These are phyloP conservation scores for Talaromyces albobiverticillius DNA, from an alignment of 2,329 filamentous ascomycete genomes.

Conservation along the genomic window DNA sequence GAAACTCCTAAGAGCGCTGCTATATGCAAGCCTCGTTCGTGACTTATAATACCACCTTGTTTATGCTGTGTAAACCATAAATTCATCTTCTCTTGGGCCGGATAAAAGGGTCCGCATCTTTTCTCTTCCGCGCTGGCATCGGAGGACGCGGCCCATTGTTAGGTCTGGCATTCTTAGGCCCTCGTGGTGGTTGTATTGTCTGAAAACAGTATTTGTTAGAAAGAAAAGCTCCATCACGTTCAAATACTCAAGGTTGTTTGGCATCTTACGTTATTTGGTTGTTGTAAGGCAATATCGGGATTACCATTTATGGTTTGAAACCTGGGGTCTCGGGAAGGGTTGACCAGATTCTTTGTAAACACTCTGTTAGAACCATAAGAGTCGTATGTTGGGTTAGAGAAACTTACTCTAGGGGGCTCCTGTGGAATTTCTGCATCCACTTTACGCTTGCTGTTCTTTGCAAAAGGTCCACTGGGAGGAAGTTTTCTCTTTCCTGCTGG, in stretches of 20 bases:
- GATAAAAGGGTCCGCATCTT: conserved; percentile 40
- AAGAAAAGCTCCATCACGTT: background rate
- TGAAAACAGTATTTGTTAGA: background rate
- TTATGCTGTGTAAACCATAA: background rate
- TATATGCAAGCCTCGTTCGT: conserved; percentile 4
- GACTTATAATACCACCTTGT: background rate
- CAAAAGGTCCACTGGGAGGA: conserved; percentile 22
- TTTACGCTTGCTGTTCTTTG: conserved; percentile 20
- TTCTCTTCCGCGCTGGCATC: conserved; percentile 36
- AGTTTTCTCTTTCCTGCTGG: conserved; percentile 26
- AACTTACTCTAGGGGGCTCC: conserved; percentile 18
- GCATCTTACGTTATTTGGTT: conserved; percentile 6
- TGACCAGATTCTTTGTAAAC: conserved; percentile 34
- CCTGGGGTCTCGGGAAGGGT: conserved; percentile 37
- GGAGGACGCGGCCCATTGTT: conserved; percentile 25
- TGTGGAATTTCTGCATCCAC: conserved; percentile 21
- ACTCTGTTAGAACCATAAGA: background rate
- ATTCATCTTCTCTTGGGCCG: conserved; percentile 35
- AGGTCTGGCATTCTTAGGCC: conserved; percentile 12
- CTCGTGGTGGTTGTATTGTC: conserved; percentile 16
- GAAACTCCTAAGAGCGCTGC: too few relatives aligned
- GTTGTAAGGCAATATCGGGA: conserved; percentile 4
- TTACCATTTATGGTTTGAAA: conserved; percentile 24
- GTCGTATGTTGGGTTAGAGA: background rate
- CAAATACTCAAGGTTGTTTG: background rate